Evolutionary conservation across 2,329 filamentous ascomycete species (phyloP).

Genomic region (Fusarium mexicanum): DNA sequence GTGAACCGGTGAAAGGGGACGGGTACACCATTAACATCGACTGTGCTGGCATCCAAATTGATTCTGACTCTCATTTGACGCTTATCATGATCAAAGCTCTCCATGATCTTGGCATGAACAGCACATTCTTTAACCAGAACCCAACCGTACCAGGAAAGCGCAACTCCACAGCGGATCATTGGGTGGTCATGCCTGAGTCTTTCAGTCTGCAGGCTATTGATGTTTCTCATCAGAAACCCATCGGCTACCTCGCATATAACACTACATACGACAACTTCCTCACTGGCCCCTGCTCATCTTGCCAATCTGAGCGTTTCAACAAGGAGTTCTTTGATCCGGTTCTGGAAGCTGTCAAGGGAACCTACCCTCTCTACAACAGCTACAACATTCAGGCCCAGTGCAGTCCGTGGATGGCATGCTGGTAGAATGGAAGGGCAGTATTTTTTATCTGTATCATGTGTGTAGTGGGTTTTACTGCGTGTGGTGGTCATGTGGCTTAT

Average conservation of each 20-base stretch:
- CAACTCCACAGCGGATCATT: slow-evolving; percentile 44
- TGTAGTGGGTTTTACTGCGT: slow-evolving; percentile 12
- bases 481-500: slow-evolving; percentile 5
- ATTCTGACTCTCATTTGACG: slow-evolving; percentile 53
- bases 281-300: slow-evolving; percentile 49
- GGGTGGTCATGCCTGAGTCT: slow-evolving; percentile 53
- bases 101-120: slow-evolving; percentile 50
- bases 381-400: slow-evolving; percentile 52
- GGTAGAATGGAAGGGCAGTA: not conserved
- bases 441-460: not conserved
- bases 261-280: slow-evolving; percentile 52
- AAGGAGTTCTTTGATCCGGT: slow-evolving; percentile 51
- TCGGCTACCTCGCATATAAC: slow-evolving; percentile 51
- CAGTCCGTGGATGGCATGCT: slow-evolving; percentile 52
- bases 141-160: slow-evolving; percentile 48
- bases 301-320: slow-evolving; percentile 50
- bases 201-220: slow-evolving; percentile 50
- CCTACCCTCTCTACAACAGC: slow-evolving; percentile 51
- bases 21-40: slow-evolving; percentile 51
- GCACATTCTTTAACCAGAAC: slow-evolving; percentile 54
- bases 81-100: slow-evolving; percentile 53
- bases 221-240: slow-evolving; percentile 44
- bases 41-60: slow-evolving; percentile 50
- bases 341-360: slow-evolving; percentile 50
- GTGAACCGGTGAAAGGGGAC: slow-evolving; percentile 46